Percentiles rank a stretch among this genome's conserved stretches.
Conservation (phyloP, 2,329 filamentous ascomycete genomes). For the Neospermospora avenae region DNA sequence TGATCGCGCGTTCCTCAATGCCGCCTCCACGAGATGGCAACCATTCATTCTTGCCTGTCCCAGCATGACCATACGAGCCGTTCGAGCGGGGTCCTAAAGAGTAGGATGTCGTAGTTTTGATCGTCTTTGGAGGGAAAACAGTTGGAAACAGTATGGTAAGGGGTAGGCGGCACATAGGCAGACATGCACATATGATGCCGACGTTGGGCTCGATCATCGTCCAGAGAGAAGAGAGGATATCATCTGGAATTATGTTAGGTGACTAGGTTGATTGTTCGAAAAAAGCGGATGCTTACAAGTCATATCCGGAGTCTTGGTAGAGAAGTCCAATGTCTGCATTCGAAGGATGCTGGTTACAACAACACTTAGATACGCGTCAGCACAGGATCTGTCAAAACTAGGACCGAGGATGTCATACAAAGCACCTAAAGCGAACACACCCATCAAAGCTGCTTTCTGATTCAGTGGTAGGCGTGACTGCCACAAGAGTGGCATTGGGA, state of each 20-base stretch:
- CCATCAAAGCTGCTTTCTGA: constrained; percentile 48
- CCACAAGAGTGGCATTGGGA: constrained; percentile 36
- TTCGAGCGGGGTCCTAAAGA: background rate
- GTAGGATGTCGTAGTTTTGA: background rate
- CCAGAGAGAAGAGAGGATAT: constrained; percentile 34
- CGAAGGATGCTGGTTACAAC: constrained; percentile 34
- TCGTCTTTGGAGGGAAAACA: constrained; percentile 18
- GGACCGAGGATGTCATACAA: constrained; percentile 35
- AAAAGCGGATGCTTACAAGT: constrained; percentile 14
- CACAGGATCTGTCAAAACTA: too few species aligned
- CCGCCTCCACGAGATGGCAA: constrained; percentile 8
- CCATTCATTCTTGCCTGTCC: constrained; percentile 17
- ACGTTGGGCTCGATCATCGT: constrained; percentile 38
- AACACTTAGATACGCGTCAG: constrained; percentile 24
- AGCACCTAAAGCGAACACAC: constrained; percentile 37
- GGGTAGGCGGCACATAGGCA: constrained; percentile 38
- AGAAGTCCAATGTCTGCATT: constrained; percentile 34
- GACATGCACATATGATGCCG: constrained; percentile 39
- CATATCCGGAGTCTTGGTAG: constrained; percentile 19
- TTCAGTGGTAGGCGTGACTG: constrained; percentile 29
- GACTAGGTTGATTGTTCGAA: background rate
- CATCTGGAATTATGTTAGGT: background rate
- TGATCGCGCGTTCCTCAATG: constrained; percentile 5
- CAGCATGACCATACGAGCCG: constrained; percentile 7
- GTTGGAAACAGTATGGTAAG: constrained; percentile 27